Percentiles rank a stretch among this genome's conserved stretches.
phyloP scores from a whole-genome alignment of 208 protist genomes.

The Trypanosoma platydactyli region DNA sequence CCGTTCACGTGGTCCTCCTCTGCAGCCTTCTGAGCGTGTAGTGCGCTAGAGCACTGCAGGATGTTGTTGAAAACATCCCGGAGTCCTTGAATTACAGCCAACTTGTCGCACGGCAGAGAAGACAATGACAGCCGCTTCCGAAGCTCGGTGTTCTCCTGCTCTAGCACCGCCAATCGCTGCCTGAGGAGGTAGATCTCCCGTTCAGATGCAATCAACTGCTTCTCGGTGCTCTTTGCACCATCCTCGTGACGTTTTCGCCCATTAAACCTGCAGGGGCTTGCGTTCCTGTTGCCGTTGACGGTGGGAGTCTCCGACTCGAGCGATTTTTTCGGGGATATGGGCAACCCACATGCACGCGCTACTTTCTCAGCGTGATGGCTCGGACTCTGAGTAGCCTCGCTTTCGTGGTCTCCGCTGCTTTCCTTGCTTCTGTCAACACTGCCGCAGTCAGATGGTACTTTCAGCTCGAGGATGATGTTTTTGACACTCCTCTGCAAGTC shows the following conservation, averaged over 20 bases:
- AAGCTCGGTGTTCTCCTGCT: slow-evolving; percentile 20
- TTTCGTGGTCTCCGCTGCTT: background rate
- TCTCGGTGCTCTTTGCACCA: background rate
- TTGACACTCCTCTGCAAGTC: slow-evolving; percentile 5
- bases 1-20: background rate
- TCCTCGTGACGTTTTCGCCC: background rate
- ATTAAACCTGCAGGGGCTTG: slow-evolving; percentile 3
- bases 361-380: background rate
- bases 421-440: background rate
- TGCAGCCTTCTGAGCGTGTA: slow-evolving; percentile 8
- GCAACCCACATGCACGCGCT: slow-evolving; percentile 5
- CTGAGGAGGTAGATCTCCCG: slow-evolving; percentile 18
- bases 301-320: background rate
- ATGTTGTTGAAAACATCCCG: slow-evolving; percentile 15
- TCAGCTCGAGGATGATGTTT: background rate
- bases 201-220: slow-evolving; percentile 11
- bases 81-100: background rate
- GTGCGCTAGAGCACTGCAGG: slow-evolving; percentile 15
- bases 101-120: background rate
- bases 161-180: slow-evolving; percentile 9
- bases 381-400: background rate
- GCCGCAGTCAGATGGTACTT: background rate
- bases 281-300: no score
- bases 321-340: background rate
- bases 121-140: background rate